These are phyloP conservation scores for Wallacemonas sp. DNA, from an alignment of 208 protist genomes.

Conservation along the genomic window DNA sequence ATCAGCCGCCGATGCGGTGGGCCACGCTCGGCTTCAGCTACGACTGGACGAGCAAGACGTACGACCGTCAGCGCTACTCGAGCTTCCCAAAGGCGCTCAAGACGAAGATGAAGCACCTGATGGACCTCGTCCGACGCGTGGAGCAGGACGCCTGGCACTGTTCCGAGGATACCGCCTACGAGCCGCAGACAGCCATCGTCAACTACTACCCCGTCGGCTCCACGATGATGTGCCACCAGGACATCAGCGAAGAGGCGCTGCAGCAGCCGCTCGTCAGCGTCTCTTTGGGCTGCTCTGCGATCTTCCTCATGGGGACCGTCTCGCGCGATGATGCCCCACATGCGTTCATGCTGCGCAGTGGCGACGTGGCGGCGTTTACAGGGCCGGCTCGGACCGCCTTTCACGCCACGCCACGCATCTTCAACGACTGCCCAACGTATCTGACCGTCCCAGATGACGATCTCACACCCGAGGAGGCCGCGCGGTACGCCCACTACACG, in stretches of 20 bases:
- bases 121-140: constrained; percentile 38
- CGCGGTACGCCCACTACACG: constrained; percentile 32
- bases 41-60: constrained; percentile 84
- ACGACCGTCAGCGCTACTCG: constrained; percentile 53
- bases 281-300: constrained; percentile 75
- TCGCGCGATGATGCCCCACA: constrained; percentile 69
- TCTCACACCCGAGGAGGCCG: constrained; percentile 27
- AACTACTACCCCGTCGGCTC: constrained; percentile 89
- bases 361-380: constrained; percentile 77
- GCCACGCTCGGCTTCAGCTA: constrained; percentile 89
- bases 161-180: constrained; percentile 38
- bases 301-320: constrained; percentile 85
- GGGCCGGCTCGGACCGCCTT: constrained; percentile 68
- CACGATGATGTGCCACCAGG: constrained; percentile 92
- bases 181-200: constrained; percentile 87
- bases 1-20: constrained; percentile 88
- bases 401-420: constrained; percentile 76
- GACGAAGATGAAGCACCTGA: constrained; percentile 44
- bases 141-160: constrained; percentile 35
- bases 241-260: constrained; percentile 80
- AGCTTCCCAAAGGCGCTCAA: constrained; percentile 52
- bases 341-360: constrained; percentile 78
- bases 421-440: constrained; percentile 81
- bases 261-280: constrained; percentile 77
- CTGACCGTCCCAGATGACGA: constrained; percentile 47